These are phyloP conservation scores for Insectozyma bohioensis DNA, from an alignment of 1,139 yeast species.

Conservation along the genomic window DNA sequence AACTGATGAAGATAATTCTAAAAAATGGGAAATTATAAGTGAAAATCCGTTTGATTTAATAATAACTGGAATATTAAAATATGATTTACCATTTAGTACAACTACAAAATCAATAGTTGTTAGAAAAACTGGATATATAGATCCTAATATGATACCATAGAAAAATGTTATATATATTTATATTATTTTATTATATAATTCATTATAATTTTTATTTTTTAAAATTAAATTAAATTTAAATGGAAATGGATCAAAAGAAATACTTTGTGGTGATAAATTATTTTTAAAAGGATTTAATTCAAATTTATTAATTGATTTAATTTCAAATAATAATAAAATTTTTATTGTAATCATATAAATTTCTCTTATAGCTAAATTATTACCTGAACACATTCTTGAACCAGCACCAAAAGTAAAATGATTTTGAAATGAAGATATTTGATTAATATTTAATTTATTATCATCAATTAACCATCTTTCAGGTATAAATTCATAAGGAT, in stretches of 20 bases:
- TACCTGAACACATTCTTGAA: conserved; percentile 68
- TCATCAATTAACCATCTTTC: conserved; percentile 51
- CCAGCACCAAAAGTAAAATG: conserved; percentile 75
- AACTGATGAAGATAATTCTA: conserved; percentile 35
- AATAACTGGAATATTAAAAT: conserved; percentile 77
- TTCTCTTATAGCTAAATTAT: conserved; percentile 60
- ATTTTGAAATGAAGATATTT: conserved; percentile 20
- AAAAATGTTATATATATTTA: too few species aligned
- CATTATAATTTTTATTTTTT: too few species aligned
- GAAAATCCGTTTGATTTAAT: conserved; percentile 85
- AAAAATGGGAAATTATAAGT: conserved; percentile 74
- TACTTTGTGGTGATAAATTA: conserved; percentile 51
- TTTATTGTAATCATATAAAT: conserved; percentile 46
- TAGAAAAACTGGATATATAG: conserved; percentile 57
- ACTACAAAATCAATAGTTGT: conserved; percentile 59
- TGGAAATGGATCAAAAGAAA: conserved; percentile 58
- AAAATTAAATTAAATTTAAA: too few species aligned
- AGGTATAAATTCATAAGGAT: conserved; percentile 57
- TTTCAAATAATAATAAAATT: conserved; percentile 33
- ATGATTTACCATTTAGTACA: conserved; percentile 66
- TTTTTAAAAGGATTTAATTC: conserved; percentile 47
- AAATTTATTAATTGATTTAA: conserved; percentile 38
- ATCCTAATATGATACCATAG: conserved; percentile 39
- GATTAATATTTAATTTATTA: conserved; percentile 2
- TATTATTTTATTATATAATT: too few species aligned